A percentile compares a stretch with the other conserved stretches of the same genome.
phyloP scores from a whole-genome alignment of 2,329 filamentous ascomycete genomes.

The Arthrobotrys sphaeroides region DNA sequence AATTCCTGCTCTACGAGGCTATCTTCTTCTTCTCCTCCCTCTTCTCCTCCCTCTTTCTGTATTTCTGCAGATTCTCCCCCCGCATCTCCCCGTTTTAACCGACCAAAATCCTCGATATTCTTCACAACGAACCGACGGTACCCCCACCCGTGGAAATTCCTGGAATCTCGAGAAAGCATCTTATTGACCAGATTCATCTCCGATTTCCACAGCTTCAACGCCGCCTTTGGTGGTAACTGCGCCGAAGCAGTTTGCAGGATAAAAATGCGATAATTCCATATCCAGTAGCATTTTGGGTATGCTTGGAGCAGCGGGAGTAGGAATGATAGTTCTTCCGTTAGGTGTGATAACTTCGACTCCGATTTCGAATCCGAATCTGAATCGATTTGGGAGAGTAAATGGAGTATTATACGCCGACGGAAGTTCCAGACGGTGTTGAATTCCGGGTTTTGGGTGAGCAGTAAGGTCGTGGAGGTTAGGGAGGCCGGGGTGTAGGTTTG shows the following conservation, averaged over 20 bases:
- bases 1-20: slow-evolving; percentile 81
- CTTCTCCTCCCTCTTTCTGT: background rate
- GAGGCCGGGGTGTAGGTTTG: slow-evolving; percentile 64
- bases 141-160: slow-evolving; percentile 97
- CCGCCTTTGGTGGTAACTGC: slow-evolving; percentile 68
- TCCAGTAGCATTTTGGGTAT: slow-evolving; percentile 98
- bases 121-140: slow-evolving; percentile 83
- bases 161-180: slow-evolving; percentile 84
- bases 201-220: slow-evolving; percentile 78
- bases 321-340: slow-evolving; percentile 80
- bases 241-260: slow-evolving; percentile 76
- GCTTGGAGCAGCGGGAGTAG: slow-evolving; percentile 83
- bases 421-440: slow-evolving; percentile 93
- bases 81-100: slow-evolving; percentile 57
- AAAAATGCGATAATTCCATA: slow-evolving; percentile 97
- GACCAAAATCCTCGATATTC: slow-evolving; percentile 71
- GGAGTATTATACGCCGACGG: slow-evolving; percentile 76
- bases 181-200: slow-evolving; percentile 85
- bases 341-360: slow-evolving; percentile 56
- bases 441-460: slow-evolving; percentile 81
- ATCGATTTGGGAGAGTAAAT: slow-evolving; percentile 67
- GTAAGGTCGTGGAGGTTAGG: slow-evolving; percentile 70
- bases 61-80: background rate
- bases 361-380: no score
- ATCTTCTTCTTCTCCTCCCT: slow-evolving; percentile 58